Evolutionary conservation across 129 eudicot species (phyloP).

Genomic region (Flaveria sonorensis): DNA sequence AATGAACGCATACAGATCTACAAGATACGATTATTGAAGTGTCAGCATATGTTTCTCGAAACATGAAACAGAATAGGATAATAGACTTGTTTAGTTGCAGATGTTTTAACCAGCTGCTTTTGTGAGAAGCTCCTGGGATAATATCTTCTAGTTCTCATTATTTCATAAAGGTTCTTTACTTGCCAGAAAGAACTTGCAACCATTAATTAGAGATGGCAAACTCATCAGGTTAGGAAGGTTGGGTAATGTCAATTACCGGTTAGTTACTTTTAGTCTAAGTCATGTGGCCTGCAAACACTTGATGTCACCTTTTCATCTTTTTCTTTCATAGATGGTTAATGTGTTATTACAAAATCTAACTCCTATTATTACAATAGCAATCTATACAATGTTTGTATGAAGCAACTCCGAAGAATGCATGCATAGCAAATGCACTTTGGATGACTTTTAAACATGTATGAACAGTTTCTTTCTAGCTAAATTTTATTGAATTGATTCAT

Average conservation of each 20-base stretch:
- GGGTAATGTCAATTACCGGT: background rate
- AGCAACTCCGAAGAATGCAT: background rate
- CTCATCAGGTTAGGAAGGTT: background rate
- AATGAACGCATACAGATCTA: slow-evolving; percentile 77
- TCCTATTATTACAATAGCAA: background rate
- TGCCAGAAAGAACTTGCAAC: background rate
- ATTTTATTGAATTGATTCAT: background rate
- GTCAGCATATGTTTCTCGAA: slow-evolving; percentile 2
- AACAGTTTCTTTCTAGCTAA: background rate
- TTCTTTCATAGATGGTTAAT: background rate
- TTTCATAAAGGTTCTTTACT: background rate
- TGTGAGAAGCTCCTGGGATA: background rate
- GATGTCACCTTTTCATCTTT: background rate
- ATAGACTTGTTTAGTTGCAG: slow-evolving; percentile 19
- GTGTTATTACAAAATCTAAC: background rate
- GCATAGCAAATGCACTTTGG: background rate
- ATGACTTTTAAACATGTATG: background rate
- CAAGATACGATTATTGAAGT: background rate
- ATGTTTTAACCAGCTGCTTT: slow-evolving; percentile 3
- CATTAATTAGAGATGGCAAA: background rate
- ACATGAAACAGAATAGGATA: slow-evolving; percentile 3
- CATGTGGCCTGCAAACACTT: background rate
- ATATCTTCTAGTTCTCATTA: background rate
- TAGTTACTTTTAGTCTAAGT: background rate
- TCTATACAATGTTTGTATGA: background rate